A percentile compares a stretch with the other conserved stretches of the same genome.
Conservation (phyloP, 1,284 basidiomycete species). For the Irpex sp. region DNA sequence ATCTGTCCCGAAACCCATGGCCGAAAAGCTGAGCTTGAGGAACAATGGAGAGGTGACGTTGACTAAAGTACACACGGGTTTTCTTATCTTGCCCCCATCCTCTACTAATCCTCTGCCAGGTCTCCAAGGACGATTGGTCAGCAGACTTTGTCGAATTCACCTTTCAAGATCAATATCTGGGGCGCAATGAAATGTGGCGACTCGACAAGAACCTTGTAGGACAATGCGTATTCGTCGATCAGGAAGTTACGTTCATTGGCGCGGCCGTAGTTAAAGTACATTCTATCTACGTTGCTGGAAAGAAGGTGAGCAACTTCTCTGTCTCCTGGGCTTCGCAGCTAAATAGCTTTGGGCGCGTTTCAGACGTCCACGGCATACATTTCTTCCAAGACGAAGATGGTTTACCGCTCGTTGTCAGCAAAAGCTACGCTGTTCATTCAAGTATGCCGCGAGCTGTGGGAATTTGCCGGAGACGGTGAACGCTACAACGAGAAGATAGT, state of each 20-base stretch:
- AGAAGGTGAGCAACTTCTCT: constrained; percentile 42
- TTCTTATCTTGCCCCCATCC: not conserved
- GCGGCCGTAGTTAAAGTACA: constrained; percentile 79
- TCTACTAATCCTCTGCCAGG: constrained; percentile 37
- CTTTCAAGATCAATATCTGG: constrained; percentile 91
- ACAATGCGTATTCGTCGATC: constrained; percentile 69
- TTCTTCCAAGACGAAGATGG: constrained; percentile 80
- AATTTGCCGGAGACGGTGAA: constrained; percentile 96
- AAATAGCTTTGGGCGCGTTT: not conserved
- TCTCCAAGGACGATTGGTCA: constrained; percentile 58
- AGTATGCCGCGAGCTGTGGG: constrained; percentile 94
- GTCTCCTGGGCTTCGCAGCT: not conserved
- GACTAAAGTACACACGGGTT: constrained; percentile 49
- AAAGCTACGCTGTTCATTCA: constrained; percentile 94
- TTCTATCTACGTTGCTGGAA: constrained; percentile 65
- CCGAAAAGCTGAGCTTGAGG: constrained; percentile 65
- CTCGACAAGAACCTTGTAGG: constrained; percentile 74
- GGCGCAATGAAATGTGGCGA: constrained; percentile 92
- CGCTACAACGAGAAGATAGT: constrained; percentile 96
- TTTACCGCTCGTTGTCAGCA: constrained; percentile 90
- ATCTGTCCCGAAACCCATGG: constrained; percentile 65
- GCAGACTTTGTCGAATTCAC: constrained; percentile 86
- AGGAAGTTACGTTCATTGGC: constrained; percentile 76
- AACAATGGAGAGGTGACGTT: constrained; percentile 68
- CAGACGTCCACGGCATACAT: constrained; percentile 78